Base-by-base conservation (phyloP, 2,329 filamentous ascomycete species). In the Rosellinia necatrix region DNA sequence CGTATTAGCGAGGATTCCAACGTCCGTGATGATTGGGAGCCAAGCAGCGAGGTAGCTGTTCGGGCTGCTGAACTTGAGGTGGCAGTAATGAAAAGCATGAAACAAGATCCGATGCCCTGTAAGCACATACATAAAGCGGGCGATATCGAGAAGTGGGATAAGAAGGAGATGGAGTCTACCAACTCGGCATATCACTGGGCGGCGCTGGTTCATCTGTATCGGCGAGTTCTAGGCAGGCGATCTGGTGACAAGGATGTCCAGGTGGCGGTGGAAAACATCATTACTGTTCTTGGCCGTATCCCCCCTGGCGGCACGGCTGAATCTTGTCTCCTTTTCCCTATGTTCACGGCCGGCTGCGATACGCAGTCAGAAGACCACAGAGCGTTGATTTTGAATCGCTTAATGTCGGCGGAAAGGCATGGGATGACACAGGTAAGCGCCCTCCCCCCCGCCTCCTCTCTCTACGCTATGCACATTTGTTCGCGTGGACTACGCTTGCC, bases 281-380 rank as follows among this genome's bases (percentile, higher is more conserved):
- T 90, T 24, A 74, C 76, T 1, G 81, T 85, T 27, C 75, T 93
- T 58, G 76, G 77, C 19, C 81, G 81, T 32, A 83, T 94, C 44
- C 76, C 84, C 10, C 75, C 79, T 10, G 87, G 88, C 5, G 86
- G 86, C 25, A 85, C 85, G 13, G 89, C 89, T 0, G 90, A 93
- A 71, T 86, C 84, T 7, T 91, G 89, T 66, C 75, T 90, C 15
- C 71, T 94, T 34, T 92, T 94, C 62, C 90, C 91, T 0, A 85
- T 94, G 74, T 94, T 94, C 71, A 90, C 89, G 1, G 90, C 90
- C 1, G 91, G 90, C 0, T 92, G 89, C 62, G 89, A 94, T 70
- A 84, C 86, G 1, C 75, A 75, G 52, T 81, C 85, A 44, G 66
- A 76, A 29, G 72, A 72, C 2, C 82, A 88, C 63, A 78, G 85